These are phyloP conservation scores for Batrachochytrium dendrobatidis DNA, from an alignment of 371 early-diverging fungal species.

Conservation along the genomic window DNA sequence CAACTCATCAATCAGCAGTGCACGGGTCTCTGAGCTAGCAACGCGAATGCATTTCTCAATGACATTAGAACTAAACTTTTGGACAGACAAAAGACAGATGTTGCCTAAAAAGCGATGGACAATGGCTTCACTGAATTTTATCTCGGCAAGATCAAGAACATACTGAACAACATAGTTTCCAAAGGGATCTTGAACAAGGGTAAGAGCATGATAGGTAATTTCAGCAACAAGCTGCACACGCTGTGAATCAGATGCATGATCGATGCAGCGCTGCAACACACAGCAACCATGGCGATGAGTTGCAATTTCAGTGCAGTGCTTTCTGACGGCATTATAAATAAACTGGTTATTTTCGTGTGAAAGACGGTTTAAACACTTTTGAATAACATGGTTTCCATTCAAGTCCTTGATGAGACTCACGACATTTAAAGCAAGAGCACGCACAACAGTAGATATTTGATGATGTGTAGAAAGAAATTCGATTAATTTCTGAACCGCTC, in stretches of 20 bases:
- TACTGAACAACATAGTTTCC: conserved; percentile 99
- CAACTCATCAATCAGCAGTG: conserved; percentile 64
- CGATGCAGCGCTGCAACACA: conserved; percentile 93
- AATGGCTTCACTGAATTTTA: conserved; percentile 58
- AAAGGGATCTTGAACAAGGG: conserved; percentile 85
- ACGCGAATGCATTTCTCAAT: conserved; percentile 89
- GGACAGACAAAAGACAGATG: conserved; percentile 69
- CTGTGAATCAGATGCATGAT: conserved; percentile 66
- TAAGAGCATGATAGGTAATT: conserved; percentile 67
- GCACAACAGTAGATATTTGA: conserved; percentile 60
- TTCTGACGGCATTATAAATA: conserved; percentile 79
- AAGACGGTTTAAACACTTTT: conserved; percentile 84
- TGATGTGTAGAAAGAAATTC: conserved; percentile 57
- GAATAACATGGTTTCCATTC: conserved; percentile 98
- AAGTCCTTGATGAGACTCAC: conserved; percentile 87
- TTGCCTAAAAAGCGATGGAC: conserved; percentile 69
- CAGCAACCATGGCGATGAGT: conserved; percentile 97
- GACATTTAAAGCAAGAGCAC: conserved; percentile 67
- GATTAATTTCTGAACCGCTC: conserved; percentile 93
- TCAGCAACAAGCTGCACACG: conserved; percentile 19
- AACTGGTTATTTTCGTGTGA: conserved; percentile 73
- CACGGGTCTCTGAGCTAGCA: conserved; percentile 60
- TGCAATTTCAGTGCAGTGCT: conserved; percentile 78
- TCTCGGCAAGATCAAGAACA: conserved; percentile 73
- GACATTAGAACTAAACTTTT: conserved; percentile 90